Percentiles rank a stretch among this genome's conserved stretches.
These are phyloP conservation scores for Tremellales sp. DNA, from an alignment of 1,284 basidiomycete genomes.

Conservation along the genomic window DNA sequence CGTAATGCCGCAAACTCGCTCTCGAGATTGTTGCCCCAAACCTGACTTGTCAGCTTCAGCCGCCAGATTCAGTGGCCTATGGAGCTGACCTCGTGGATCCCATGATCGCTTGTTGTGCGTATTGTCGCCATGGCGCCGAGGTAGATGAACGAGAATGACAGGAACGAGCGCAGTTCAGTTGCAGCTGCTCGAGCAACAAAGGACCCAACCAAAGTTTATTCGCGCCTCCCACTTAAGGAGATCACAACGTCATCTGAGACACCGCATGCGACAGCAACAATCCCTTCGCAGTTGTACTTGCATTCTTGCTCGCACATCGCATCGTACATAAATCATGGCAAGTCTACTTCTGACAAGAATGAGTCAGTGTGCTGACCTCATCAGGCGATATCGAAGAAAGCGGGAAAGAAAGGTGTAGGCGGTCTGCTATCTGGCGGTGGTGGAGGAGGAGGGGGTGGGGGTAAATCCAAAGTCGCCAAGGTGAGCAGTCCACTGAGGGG, in stretches of 20 bases:
- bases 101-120: conserved; percentile 28
- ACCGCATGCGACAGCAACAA: background rate
- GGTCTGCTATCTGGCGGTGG: conserved; percentile 58
- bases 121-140: conserved; percentile 23
- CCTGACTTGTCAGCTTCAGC: conserved; percentile 46
- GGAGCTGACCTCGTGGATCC: conserved; percentile 38
- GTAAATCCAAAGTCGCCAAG: conserved; percentile 57
- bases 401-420: conserved; percentile 74
- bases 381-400: conserved; percentile 85
- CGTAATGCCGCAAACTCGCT: conserved; percentile 84
- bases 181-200: no score
- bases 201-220: background rate
- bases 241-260: background rate
- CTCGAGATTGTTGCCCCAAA: conserved; percentile 93
- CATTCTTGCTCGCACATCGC: no score
- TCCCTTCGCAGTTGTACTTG: no score
- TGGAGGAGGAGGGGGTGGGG: conserved; percentile 43
- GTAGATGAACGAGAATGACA: no score
- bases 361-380: no score
- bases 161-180: no score
- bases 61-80: background rate
- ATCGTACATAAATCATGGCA: background rate
- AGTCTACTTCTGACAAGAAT: background rate
- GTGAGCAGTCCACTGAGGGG: conserved; percentile 4
- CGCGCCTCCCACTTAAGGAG: background rate